Evolutionary conservation across 2,329 filamentous ascomycete species (phyloP), one percentile per base, ranked within the genome.

Genomic region (Xylaria sp.): DNA sequence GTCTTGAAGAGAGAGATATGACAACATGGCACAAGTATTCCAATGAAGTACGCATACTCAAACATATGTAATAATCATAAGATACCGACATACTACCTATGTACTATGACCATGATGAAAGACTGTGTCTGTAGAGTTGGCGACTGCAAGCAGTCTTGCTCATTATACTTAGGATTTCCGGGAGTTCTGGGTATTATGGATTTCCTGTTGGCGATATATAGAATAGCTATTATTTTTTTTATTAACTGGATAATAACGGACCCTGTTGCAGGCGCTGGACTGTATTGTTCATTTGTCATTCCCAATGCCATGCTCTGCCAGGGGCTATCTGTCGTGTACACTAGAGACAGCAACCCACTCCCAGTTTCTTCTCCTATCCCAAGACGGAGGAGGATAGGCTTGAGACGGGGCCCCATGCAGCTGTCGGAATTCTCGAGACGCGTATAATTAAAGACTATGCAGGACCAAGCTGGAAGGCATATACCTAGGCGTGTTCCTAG

Each of bases 301-400:
- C 42, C 42, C 7, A 20, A 20, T 22, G n/a, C 6, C 20, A 6
- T 1, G 42, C 9, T 45, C n/a, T 13, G 42, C 11, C 20, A 9
- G 42, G 42, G 42, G 42, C 4, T 11, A 11, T 2, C 20, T 45
- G n/a, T n/a, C n/a, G n/a, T n/a, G n/a, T n/a, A n/a, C n/a, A n/a
- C n/a, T 25, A 51, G 29, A 51, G 39, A 45, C 17, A 5, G 10
- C 11, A 64, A 7, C 49, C 45, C 54, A 59, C 27, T 36, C 49
- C 3, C 22, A 29, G 6, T 33, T 44, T 42, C 55, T 49, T 6
- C 5, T 59, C 55, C 15, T 4, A 22, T 49, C 27, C n/a, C 5
- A 55, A 33, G 55, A 20, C 9, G 0, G 15, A 25, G 11, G 11
- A 13, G 20, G 17, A 20, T 11, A 20, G 11, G 42, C 20, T 45